phyloP scores from a whole-genome alignment of 495 filamentous ascomycete genomes.

The Podospora anserina region DNA sequence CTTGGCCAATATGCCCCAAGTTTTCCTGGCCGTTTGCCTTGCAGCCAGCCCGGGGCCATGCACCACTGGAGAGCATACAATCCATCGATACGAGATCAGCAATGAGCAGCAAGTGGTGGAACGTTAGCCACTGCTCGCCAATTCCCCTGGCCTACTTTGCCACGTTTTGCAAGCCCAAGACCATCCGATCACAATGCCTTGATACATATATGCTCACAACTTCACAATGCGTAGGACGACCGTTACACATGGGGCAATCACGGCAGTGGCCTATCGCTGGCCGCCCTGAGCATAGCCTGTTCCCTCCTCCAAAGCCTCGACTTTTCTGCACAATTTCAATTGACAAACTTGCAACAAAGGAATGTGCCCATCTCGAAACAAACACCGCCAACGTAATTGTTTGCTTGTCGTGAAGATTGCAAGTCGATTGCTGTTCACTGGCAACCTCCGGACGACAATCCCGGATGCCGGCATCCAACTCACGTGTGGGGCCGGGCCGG shows the following conservation, averaged over 20 bases:
- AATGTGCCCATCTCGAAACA: too few species aligned
- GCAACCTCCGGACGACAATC: neutral
- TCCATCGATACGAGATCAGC: neutral
- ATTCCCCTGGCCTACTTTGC: neutral
- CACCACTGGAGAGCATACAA: neutral
- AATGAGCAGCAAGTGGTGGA: slow-evolving; percentile 5
- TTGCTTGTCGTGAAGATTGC: too few species aligned
- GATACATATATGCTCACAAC: neutral
- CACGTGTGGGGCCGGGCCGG: slow-evolving; percentile 2
- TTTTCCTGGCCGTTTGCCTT: neutral
- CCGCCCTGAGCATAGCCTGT: neutral
- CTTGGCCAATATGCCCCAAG: neutral
- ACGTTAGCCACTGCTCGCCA: neutral
- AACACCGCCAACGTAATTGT: too few species aligned
- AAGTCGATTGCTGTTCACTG: too few species aligned
- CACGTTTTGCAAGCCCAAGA: neutral
- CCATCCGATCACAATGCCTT: neutral
- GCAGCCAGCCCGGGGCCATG: neutral
- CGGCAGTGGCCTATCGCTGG: neutral
- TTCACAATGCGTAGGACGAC: neutral
- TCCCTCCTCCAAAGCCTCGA: neutral
- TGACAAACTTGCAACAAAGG: too few species aligned
- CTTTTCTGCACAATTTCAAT: neutral
- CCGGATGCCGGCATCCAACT: neutral
- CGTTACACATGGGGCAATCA: slow-evolving; percentile 1